A percentile compares a stretch with the other conserved stretches of the same genome.
Conservation (phyloP, 192 early-diverging fungal species). For the Entomortierella lignicola region DNA sequence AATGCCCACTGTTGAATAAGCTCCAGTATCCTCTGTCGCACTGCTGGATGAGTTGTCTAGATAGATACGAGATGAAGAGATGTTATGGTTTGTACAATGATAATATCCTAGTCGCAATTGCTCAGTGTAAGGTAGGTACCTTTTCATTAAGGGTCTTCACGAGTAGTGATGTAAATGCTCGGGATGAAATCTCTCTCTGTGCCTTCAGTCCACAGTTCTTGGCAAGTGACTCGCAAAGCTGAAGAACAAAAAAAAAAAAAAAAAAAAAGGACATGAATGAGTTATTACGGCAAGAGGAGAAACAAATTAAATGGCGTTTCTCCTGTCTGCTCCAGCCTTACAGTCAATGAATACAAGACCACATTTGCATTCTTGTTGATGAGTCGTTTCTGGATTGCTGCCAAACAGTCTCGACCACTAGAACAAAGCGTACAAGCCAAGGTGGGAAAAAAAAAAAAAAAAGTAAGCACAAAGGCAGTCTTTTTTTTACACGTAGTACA, state of each 20-base stretch:
- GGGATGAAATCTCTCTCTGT: slow-evolving; percentile 87
- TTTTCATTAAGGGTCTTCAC: slow-evolving; percentile 79
- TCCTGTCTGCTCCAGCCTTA: slow-evolving; percentile 27
- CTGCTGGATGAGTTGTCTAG: slow-evolving; percentile 79
- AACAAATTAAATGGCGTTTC: not conserved
- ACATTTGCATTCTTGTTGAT: slow-evolving; percentile 86
- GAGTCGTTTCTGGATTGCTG: slow-evolving; percentile 78
- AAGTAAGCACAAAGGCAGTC: too few relatives aligned
- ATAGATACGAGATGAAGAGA: not conserved
- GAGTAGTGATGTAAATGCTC: slow-evolving; percentile 85
- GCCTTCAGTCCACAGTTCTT: slow-evolving; percentile 89
- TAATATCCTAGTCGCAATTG: too few relatives aligned
- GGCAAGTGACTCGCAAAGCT: slow-evolving; percentile 88
- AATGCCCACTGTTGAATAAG: slow-evolving; percentile 93
- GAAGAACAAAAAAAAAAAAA: slow-evolving; percentile 37
- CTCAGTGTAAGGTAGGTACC: slow-evolving; percentile 53
- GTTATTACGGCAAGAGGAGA: not conserved
- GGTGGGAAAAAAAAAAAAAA: not conserved
- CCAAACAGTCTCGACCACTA: slow-evolving; percentile 77
- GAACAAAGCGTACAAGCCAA: not conserved
- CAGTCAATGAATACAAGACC: slow-evolving; percentile 74
- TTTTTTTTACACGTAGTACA: not conserved
- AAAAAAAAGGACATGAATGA: not conserved
- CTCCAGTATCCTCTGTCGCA: slow-evolving; percentile 84
- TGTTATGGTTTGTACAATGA: too few relatives aligned